These are phyloP conservation scores for Candolleomyces aberdarensis DNA, from an alignment of 768 basidiomycete genomes.

Conservation along the genomic window DNA sequence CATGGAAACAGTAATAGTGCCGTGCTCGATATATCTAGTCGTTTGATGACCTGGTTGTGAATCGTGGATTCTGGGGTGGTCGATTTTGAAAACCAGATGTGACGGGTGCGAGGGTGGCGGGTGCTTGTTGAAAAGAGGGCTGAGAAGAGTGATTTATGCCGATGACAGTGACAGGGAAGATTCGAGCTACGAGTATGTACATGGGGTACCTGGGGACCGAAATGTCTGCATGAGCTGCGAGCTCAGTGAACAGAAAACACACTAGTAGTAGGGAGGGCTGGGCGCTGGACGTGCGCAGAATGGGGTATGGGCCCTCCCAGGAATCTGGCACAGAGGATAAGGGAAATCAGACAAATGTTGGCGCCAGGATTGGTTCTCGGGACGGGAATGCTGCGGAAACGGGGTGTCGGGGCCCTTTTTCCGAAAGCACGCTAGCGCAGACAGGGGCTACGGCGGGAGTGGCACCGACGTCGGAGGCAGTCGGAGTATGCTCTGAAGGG, in stretches of 20 bases:
- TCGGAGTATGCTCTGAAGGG: background rate
- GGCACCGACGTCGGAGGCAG: background rate
- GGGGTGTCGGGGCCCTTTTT: background rate
- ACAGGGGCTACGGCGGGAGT: background rate
- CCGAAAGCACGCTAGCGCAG: background rate
- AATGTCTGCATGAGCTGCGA: no score
- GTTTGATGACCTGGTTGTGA: no score
- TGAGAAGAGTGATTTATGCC: background rate
- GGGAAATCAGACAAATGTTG: background rate
- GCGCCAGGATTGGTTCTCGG: background rate
- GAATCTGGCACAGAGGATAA: background rate
- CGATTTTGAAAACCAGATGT: background rate
- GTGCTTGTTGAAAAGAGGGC: background rate
- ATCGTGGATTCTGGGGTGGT: constrained; percentile 1
- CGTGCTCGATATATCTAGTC: background rate
- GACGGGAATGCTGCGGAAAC: background rate
- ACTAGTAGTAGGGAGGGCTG: no score
- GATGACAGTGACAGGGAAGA: background rate
- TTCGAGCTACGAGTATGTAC: background rate
- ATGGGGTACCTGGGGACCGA: background rate
- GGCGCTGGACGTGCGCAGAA: no score
- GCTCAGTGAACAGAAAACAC: no score
- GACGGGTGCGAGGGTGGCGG: constrained; percentile 1
- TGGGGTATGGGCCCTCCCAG: background rate
- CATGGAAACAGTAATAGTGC: background rate